A percentile compares a stretch with the other conserved stretches of the same genome.
Evolutionary conservation across 306 rosid species (phyloP).

Genomic region (Cucumis sativus): Cucumber_9930_V3 NC_026659.2:24449501-24450000

Average conservation of each 20-base stretch:
- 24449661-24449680: conserved; percentile 35
- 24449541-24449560: conserved; percentile 98
- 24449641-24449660: conserved; percentile 55
- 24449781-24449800: conserved; percentile 93
- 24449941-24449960: conserved; percentile 90
- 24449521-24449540: conserved; percentile 99
- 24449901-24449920: conserved; percentile 64
- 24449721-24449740: background rate
- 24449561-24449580: conserved; percentile 97
- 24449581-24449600: conserved; percentile 93
- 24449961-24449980: conserved; percentile 94
- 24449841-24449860: conserved; percentile 89
- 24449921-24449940: conserved; percentile 82
- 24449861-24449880: conserved; percentile 76
- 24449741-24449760: conserved; percentile 52
- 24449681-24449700: conserved; percentile 5
- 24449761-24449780: conserved; percentile 46
- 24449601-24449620: conserved; percentile 90
- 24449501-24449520: conserved; percentile 99
- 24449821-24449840: conserved; percentile 95
- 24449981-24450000: conserved; percentile 99
- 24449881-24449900: conserved; percentile 88
- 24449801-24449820: conserved; percentile 79
- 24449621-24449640: conserved; percentile 88
- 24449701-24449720: conserved; percentile 9